phyloP scores from a whole-genome alignment of 768 basidiomycete genomes.

The Mycena crocata region DNA sequence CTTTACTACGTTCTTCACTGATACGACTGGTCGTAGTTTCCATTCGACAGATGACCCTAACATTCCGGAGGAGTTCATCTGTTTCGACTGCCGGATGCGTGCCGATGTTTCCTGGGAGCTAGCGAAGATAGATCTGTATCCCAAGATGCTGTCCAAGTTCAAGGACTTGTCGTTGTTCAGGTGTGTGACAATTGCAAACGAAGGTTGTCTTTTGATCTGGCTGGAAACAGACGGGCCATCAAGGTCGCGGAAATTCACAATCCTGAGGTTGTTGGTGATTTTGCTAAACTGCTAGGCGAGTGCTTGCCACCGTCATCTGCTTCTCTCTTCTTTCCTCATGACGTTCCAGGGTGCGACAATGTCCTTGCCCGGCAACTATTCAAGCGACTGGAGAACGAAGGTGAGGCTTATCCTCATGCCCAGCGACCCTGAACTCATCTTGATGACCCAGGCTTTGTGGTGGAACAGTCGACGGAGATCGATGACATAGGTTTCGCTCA shows the following conservation, averaged over 20 bases:
- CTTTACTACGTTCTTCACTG: neutral
- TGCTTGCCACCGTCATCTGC: constrained; percentile 10
- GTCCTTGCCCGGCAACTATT: constrained; percentile 71
- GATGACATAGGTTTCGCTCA: constrained; percentile 65
- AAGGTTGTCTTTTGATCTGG: constrained; percentile 6
- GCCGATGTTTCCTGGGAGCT: constrained; percentile 78
- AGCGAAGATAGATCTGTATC: constrained; percentile 68
- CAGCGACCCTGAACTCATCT: neutral
- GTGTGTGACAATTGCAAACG: constrained; percentile 46
- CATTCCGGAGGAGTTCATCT: constrained; percentile 71
- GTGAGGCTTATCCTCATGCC: constrained; percentile 48
- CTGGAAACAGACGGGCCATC: constrained; percentile 67
- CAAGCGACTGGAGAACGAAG: constrained; percentile 77
- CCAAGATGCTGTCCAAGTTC: constrained; percentile 70
- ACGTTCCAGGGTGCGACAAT: constrained; percentile 60
- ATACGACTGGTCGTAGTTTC: constrained; percentile 55
- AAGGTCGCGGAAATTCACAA: constrained; percentile 70
- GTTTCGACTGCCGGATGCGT: constrained; percentile 82
- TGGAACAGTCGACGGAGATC: constrained; percentile 57
- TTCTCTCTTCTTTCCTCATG: constrained; percentile 19
- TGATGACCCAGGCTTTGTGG: constrained; percentile 65
- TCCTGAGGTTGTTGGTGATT: constrained; percentile 58
- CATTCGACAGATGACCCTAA: constrained; percentile 69
- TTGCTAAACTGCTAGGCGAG: constrained; percentile 72
- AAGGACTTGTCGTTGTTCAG: constrained; percentile 79